Base-by-base conservation (phyloP, 768 basidiomycete genomes). In the Cubamyces sp. region DNA sequence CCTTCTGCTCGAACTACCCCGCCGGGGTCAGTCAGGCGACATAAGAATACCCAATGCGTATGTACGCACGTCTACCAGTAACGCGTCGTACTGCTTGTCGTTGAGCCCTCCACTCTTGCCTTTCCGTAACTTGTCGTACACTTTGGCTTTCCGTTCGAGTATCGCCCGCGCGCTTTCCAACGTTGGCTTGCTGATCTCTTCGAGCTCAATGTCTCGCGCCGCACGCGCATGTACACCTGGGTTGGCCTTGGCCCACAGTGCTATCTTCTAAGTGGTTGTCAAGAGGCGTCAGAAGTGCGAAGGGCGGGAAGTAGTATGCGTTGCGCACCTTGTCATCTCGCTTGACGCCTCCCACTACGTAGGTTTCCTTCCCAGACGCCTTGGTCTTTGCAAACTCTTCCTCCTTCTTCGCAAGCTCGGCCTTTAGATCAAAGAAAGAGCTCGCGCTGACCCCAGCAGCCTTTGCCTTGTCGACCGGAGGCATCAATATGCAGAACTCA, bases 391-490 rank as follows among this genome's bases (percentile, higher is more conserved):
- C 74, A 34, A 91, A 79, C 64, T 89, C 87, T 18, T 88, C 79
- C 68, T 87, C 84, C 56, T 78, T 73, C 62, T 78, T 80, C 1
- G 76, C 76, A 1, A 85, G 72, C 56, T 83, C 78, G 8, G 82
- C 87, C 64, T 89, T 91, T 45, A 95, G 84, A 69, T 93, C 90
- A n/a, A 92, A 83, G 73, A 93, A 91, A 0, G 92, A 91, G 60
- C 81, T 82, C 4, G 87, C 81, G 62, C 85, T 90, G 69, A 91
- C 81, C 8, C 89, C 89, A 40, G 86, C 84, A 16, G 85, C 86
- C 70, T 84, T 88, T 0, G 85, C 80, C 72, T 88, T 90, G 72
- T 78, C 81, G 5, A 78, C 74, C 39, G 85, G 81, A 12, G 79
- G 75, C 70, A 71, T 71, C 19, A 23, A 26, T n/a, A 12, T 5